phyloP scores from a whole-genome alignment of 768 basidiomycete species.

The Suillus weaverae region DNA sequence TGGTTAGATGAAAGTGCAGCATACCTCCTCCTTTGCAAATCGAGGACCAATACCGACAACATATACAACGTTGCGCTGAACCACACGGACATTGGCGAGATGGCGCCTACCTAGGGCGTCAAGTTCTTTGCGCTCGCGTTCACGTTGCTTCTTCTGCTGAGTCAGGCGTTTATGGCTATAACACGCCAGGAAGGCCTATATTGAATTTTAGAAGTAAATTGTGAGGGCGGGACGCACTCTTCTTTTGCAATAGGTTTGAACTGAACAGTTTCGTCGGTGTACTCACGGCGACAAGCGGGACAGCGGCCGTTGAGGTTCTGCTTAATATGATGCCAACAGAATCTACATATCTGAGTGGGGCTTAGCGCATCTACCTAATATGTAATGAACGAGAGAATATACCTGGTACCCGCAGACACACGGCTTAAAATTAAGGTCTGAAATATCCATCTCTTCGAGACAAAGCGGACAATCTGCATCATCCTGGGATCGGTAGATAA shows the following conservation, averaged over 20 bases:
- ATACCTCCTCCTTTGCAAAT: slow-evolving; percentile 94
- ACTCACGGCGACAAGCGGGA: slow-evolving; percentile 92
- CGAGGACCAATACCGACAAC: slow-evolving; percentile 93
- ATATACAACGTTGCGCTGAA: slow-evolving; percentile 94
- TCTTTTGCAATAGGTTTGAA: slow-evolving; percentile 94
- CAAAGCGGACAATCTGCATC: slow-evolving; percentile 98
- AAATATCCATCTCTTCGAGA: slow-evolving; percentile 98
- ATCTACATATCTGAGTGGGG: slow-evolving; percentile 85
- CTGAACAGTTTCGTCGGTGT: slow-evolving; percentile 90
- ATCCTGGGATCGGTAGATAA: slow-evolving; percentile 57
- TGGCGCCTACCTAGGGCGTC: slow-evolving; percentile 82
- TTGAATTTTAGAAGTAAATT: slow-evolving; percentile 12
- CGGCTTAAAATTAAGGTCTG: slow-evolving; percentile 98
- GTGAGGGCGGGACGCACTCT: slow-evolving; percentile 65
- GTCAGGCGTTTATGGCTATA: slow-evolving; percentile 89
- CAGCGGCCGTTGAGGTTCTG: slow-evolving; percentile 94
- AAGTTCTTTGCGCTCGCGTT: slow-evolving; percentile 94
- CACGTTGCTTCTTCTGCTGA: slow-evolving; percentile 92
- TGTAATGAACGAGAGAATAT: slow-evolving; percentile 18
- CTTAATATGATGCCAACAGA: slow-evolving; percentile 99
- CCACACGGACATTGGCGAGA: slow-evolving; percentile 91
- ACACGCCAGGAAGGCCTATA: slow-evolving; percentile 16
- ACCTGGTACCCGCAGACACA: slow-evolving; percentile 99
- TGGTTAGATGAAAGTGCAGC: slow-evolving; percentile 22
- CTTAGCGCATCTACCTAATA: not conserved